These are phyloP conservation scores for Aspergillus transmontanensis DNA, from an alignment of 2,329 filamentous ascomycete species.

Conservation along the genomic window DNA sequence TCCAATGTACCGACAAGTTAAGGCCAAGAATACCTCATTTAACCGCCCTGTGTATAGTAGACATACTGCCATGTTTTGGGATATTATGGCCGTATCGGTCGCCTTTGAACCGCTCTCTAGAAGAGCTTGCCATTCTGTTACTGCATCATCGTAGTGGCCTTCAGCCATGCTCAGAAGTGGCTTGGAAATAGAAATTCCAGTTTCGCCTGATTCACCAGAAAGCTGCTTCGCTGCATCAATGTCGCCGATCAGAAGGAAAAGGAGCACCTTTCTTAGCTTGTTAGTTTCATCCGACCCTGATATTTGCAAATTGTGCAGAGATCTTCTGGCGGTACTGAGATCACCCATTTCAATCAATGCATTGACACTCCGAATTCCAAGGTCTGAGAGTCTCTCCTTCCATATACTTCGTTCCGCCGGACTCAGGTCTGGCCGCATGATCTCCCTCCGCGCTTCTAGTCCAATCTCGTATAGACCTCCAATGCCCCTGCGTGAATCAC, in stretches of 20 bases:
- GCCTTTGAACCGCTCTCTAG: slow-evolving; percentile 47
- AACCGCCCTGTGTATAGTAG: slow-evolving; percentile 80
- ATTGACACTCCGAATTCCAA: slow-evolving; percentile 67
- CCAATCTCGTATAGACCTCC: slow-evolving; percentile 91
- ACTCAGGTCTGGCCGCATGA: slow-evolving; percentile 55
- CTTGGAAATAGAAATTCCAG: slow-evolving; percentile 44
- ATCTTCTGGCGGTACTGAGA: slow-evolving; percentile 73
- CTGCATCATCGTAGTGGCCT: slow-evolving; percentile 68
- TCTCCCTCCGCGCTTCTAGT: slow-evolving; percentile 68
- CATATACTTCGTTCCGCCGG: slow-evolving; percentile 65
- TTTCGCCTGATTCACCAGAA: slow-evolving; percentile 44
- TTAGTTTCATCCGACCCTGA: slow-evolving; percentile 30
- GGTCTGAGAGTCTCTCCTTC: slow-evolving; percentile 71
- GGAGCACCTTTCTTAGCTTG: slow-evolving; percentile 56
- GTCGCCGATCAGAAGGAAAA: slow-evolving; percentile 81
- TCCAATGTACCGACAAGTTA: background rate
- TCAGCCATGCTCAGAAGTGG: slow-evolving; percentile 80
- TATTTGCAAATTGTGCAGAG: slow-evolving; percentile 63
- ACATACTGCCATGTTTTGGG: slow-evolving; percentile 82
- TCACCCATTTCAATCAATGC: slow-evolving; percentile 72
- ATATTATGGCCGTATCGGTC: slow-evolving; percentile 67
- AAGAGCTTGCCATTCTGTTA: slow-evolving; percentile 61
- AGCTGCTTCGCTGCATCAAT: slow-evolving; percentile 65
- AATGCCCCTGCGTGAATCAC: slow-evolving; percentile 79
- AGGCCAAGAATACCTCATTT: slow-evolving; percentile 59